A percentile compares a stretch with the other conserved stretches of the same genome.
Evolutionary conservation across 495 filamentous ascomycete genomes (phyloP).

Genomic region (Emericellopsis terricola): DNA sequence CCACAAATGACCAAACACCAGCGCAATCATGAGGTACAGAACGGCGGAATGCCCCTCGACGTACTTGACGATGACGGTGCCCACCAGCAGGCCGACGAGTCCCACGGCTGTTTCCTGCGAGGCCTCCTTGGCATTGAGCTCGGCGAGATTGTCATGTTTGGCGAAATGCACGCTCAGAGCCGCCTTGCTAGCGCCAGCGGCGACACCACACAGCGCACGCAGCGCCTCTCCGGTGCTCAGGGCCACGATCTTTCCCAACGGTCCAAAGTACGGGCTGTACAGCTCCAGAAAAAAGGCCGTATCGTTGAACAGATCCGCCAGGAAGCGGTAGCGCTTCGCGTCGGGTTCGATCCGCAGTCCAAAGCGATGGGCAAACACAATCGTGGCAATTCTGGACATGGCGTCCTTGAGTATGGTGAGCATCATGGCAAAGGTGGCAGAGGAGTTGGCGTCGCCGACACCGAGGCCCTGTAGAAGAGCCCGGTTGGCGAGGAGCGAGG

Average conservation of each 20-base stretch:
- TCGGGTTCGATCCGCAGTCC: constrained; percentile 84
- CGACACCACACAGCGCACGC: constrained; percentile 72
- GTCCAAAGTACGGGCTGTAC: constrained; percentile 64
- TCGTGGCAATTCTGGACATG: constrained; percentile 72
- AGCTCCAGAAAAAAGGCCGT: constrained; percentile 77
- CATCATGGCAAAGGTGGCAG: constrained; percentile 73
- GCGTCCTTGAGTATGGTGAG: constrained; percentile 75
- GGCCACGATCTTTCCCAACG: constrained; percentile 43
- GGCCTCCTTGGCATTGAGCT: constrained; percentile 90
- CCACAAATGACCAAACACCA: constrained; percentile 56
- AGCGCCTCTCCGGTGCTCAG: constrained; percentile 63
- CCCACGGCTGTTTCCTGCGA: constrained; percentile 93
- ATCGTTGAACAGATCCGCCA: constrained; percentile 89
- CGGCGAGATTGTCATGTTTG: constrained; percentile 69
- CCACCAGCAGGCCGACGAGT: constrained; percentile 73
- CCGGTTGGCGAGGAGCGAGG: constrained; percentile 68
- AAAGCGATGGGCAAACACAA: constrained; percentile 72
- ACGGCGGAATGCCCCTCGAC: constrained; percentile 55
- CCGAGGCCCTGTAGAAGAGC: constrained; percentile 87
- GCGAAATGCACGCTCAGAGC: constrained; percentile 88
- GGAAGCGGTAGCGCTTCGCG: constrained; percentile 82
- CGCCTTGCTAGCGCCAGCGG: constrained; percentile 78
- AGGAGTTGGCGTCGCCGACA: constrained; percentile 71
- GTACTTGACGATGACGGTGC: constrained; percentile 60
- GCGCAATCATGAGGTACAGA: constrained; percentile 52